phyloP scores from a whole-genome alignment of 1,284 basidiomycete genomes.

The Ustilago esculenta region DNA sequence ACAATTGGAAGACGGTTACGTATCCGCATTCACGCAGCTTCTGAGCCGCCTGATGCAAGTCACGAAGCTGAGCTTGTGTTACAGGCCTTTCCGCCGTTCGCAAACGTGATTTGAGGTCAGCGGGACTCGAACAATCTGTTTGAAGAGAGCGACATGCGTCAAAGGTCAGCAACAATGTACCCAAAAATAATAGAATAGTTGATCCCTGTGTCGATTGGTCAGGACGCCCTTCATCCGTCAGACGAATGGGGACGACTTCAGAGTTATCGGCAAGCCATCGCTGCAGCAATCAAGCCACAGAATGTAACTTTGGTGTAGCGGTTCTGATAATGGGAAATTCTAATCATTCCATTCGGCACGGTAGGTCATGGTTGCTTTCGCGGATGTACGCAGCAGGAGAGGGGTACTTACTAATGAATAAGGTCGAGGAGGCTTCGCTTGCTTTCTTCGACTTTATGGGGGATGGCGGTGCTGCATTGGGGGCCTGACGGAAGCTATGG shows the following conservation, averaged over 20 bases:
- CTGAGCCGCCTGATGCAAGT: conserved; percentile 6
- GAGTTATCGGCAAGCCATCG: conserved; percentile 44
- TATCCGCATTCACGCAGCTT: conserved; percentile 7
- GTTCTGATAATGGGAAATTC: conserved; percentile 47
- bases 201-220: conserved; percentile 28
- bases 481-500: conserved; percentile 10
- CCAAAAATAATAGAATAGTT: background rate
- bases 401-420: conserved; percentile 21
- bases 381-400: background rate
- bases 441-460: conserved; percentile 1
- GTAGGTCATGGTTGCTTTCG: background rate
- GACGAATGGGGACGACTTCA: conserved; percentile 36
- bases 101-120: conserved; percentile 11
- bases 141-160: background rate
- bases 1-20: conserved; percentile 10
- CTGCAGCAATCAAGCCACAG: conserved; percentile 40
- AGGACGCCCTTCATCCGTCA: conserved; percentile 24
- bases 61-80: conserved; percentile 3
- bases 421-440: background rate
- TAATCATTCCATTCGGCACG: conserved; percentile 44
- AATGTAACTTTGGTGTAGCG: conserved; percentile 48
- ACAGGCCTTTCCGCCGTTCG: conserved; percentile 17
- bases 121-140: conserved; percentile 16
- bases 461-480: background rate
- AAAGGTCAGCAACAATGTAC: conserved; percentile 4